Base-by-base conservation (phyloP, 1,284 basidiomycete genomes). In the Wallemia mellicola region DNA sequence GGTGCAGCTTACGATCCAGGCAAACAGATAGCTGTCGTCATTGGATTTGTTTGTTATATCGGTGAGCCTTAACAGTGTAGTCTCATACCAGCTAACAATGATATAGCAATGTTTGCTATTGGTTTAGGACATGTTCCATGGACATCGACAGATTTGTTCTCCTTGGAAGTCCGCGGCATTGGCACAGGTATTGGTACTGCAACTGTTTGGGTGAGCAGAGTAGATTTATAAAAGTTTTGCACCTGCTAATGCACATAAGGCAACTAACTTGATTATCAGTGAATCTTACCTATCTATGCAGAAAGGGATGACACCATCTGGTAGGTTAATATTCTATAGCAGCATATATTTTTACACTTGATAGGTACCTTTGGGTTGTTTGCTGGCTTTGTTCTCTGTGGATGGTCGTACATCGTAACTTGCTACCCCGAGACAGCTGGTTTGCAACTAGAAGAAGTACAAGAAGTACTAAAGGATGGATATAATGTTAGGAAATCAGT, bases 361-460 rank as follows among this genome's bases (percentile, higher is more conserved):
- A 24, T 48, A 15, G 66, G 66, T 22, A 64, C 70, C 2, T 72
- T 71, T 59, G 70, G 65, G 2, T 64, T 71, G 27, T 72, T 68
- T 62, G 68, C 68, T 3, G 68, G 64, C n/a, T 66, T 71, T 55
- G 68, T 60, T 22, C 54, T 15, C 25, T 11, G 22, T 11, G 26
- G 24, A 2, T 61, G 15, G 59, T 32, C 33, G 62, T 32, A 61
- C 9, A 3, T 70, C 62, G 67, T 65, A 64, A 71, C 68, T 64
- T 68, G 67, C 61, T 72, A 72, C 63, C 71, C 69, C 25, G 70
- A 72, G 61, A 67, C 69, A 0, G 63, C 66, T 7, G 67, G 69
- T 9, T 63, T 72, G 9, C 66, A 65, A n/a, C 66, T 72, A 60
- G 71, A 72, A 59, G 71, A 72, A 62, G 67, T 69, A 22, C 64